Percentiles rank a stretch among this genome's conserved stretches.
Conservation (phyloP, 169 alveolate genomes). For the Plasmodium relictum region DNA sequence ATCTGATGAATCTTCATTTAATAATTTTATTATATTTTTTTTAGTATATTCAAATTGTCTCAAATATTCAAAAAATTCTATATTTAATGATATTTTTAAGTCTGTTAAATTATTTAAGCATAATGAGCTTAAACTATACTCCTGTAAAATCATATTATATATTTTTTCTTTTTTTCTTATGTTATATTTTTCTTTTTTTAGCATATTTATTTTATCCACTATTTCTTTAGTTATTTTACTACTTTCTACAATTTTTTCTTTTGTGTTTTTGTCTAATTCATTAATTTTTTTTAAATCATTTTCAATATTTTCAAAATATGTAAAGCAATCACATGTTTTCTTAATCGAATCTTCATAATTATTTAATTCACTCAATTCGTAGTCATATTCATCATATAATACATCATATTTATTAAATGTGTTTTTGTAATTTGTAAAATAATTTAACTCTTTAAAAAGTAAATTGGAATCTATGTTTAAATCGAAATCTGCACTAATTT, state of each 20-base stretch:
- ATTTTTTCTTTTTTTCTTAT: constrained; percentile 62
- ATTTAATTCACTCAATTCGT: constrained; percentile 30
- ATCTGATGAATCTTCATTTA: constrained; percentile 68
- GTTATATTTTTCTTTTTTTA: constrained; percentile 44
- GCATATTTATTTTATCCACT: constrained; percentile 33
- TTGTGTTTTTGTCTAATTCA: constrained; percentile 39
- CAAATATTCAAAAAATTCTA: constrained; percentile 68
- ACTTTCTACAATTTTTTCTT: constrained; percentile 34
- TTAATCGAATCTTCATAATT: constrained; percentile 26
- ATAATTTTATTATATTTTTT: constrained; percentile 52
- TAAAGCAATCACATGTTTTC: constrained; percentile 15
- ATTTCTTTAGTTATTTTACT: constrained; percentile 47
- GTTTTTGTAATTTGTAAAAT: constrained; percentile 1
- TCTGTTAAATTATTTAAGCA: constrained; percentile 60
- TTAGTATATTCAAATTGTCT: constrained; percentile 65
- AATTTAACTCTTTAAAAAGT: constrained; percentile 4
- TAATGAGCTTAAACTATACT: constrained; percentile 71
- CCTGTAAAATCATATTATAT: constrained; percentile 39
- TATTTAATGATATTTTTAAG: constrained; percentile 60
- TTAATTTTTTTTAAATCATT: constrained; percentile 27
- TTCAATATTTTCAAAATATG: constrained; percentile 41
- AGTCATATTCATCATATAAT: constrained; percentile 31
- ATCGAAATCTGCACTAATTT: constrained; percentile 14
- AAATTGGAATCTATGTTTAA: background rate
- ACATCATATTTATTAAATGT: constrained; percentile 50